Base-by-base conservation (phyloP, 2,329 filamentous ascomycete species). In the Phialophora tarda region DNA sequence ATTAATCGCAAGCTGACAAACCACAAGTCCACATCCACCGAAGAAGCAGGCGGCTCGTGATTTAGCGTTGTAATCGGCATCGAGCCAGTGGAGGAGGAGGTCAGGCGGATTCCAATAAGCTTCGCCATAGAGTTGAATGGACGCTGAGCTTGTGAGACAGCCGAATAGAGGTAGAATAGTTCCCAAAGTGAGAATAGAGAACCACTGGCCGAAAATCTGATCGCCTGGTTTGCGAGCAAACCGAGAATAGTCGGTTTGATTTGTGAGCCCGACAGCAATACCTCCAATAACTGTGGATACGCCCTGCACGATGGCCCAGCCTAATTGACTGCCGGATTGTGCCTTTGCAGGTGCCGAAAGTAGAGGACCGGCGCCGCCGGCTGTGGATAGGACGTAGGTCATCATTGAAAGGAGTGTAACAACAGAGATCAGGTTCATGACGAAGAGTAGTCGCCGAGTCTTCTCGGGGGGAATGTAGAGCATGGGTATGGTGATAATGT, bases 11-110 rank as follows among this genome's bases (percentile, higher is more conserved):
- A 84, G 74, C 69, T 83, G 81, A 21, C 77, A 80, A 1, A 80
- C 74, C 4, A 83, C 76, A 1, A 84, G 74, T 0, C 79, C 82
- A 7, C 80, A 69, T 2, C 79, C 78, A 24, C 79, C 79, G 71
- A 85, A 84, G 72, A 83, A 83, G 3, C 78, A 78, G 0, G 75
- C 81, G 1, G 81, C 81, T 3, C 82, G 76, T 1, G 78, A 73
- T 57, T 72, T 72, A 14, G 75, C 69, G 34, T 74, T 74, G 34
- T 76, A 74, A 56, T 78, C 73, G 62, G 69, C 66, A 71, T 78
- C 72, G 4, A 81, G 73, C 73, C 79, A 78, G 60, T 76, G 75
- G 58, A 78, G 76, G 0, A 79, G 72, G 1, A 82, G 72, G 17
- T 79, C 74, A 0, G 78, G 79, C 1, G 80, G 80, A 63, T 82